Base-by-base conservation (phyloP, 306 rosid genomes). In the Carpinus viminea region DNA sequence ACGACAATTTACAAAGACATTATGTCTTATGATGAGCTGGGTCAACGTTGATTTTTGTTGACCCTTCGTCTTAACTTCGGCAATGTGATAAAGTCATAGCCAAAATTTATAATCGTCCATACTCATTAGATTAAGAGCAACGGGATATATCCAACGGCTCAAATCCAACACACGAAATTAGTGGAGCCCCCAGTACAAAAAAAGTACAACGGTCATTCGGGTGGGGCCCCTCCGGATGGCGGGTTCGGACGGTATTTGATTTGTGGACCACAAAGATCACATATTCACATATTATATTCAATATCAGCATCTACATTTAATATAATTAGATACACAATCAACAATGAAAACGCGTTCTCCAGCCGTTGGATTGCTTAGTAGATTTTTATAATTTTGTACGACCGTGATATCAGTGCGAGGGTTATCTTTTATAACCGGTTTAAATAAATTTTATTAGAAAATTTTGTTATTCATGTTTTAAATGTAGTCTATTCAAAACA, bases 21-120 rank as follows among this genome's bases (percentile, higher is more conserved):
- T 50, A 0, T 24, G 26, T 24, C 26, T 24, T 24, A 24, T 9
- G 3, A 18, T 18, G 21, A 17, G 8, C 28, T 18, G 28, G 47
- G 72, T 68, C 72, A 68, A 68, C 51, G 21, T 2, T 68, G 10
- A 10, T 68, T 68, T 38, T 68, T 41, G 28, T 68, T 68, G 72
- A 68, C 72, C 51, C 24, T 18, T 41, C 26, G 10, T 5, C 18
- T 38, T 0, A 18, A 18, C 69, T 13, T 62, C 20, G 10, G 43
- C 68, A 15, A 6, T 12, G 18, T 26, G 1, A 24, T 60, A 31
- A 10, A 60, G 34, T 61, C 45, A 28, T 61, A 5, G 26, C 8
- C 18, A 13, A 38, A 28, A 13, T 28, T 61, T 2, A 12, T 61
- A 28, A 28, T 34, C 68, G 10, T 59, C 11, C 2, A 59, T 13